A percentile compares a stretch with the other conserved stretches of the same genome.
Conservation (phyloP, 805 yeast species). For the Metschnikowia cerradonensis region DNA sequence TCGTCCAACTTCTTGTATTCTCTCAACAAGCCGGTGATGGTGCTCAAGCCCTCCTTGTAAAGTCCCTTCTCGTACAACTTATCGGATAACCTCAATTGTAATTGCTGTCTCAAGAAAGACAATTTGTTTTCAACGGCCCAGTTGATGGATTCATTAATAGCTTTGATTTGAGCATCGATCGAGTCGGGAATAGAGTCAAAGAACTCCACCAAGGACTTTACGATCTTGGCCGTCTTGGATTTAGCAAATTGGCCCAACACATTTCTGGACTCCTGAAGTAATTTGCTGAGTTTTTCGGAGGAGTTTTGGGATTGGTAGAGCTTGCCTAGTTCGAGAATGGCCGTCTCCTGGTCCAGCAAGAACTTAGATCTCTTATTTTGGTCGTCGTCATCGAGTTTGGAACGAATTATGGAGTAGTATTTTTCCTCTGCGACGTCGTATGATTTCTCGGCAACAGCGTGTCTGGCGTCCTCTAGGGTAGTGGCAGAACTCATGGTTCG, state of each 20-base stretch:
- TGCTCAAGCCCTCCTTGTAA: conserved; percentile 65
- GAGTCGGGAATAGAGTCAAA: conserved; percentile 62
- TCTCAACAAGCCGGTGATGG: conserved; percentile 65
- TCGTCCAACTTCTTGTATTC: conserved; percentile 95
- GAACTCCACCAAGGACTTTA: conserved; percentile 74
- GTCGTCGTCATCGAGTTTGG: conserved; percentile 15
- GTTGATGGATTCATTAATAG: conserved; percentile 74
- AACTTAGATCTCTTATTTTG: conserved; percentile 21
- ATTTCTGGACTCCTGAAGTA: conserved; percentile 64
- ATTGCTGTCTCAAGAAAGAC: conserved; percentile 81
- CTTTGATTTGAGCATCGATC: conserved; percentile 64
- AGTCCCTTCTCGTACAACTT: conserved; percentile 62
- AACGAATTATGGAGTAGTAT: conserved; percentile 48
- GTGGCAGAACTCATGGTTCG: conserved; percentile 20
- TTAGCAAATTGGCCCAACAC: conserved; percentile 82
- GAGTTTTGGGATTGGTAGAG: conserved; percentile 53
- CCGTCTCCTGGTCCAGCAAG: conserved; percentile 52
- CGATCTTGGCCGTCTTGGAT: conserved; percentile 90
- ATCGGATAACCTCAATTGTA: conserved; percentile 78
- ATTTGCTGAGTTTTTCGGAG: conserved; percentile 49
- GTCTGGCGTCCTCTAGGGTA: conserved; percentile 57
- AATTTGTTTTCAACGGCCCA: conserved; percentile 86
- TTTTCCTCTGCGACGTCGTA: conserved; percentile 55
- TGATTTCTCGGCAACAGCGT: conserved; percentile 47
- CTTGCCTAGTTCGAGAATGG: conserved; percentile 73